Evolutionary conservation across 257 asterid species (phyloP), one percentile per base, ranked within the genome.

Genomic region (Nicotiana benthamiana): DNA sequence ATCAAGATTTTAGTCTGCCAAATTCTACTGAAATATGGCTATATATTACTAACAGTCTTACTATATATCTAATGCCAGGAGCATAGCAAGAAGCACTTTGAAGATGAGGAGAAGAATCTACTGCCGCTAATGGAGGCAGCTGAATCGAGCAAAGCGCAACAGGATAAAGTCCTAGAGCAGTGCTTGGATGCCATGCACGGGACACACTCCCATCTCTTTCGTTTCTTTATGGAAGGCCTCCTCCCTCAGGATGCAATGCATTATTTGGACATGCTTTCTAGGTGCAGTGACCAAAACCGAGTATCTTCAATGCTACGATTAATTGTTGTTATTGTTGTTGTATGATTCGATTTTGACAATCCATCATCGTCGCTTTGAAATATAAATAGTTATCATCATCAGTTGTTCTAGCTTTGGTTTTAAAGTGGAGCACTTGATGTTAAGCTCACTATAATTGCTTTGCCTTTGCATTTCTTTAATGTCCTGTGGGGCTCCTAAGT

Each of bases 121-220:
- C 74, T 96, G 86, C 97, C 99, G 1, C 75, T 94, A 28, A 90
- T 96, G 97, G 98, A 96, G 88, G 99, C 99, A 43, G 82, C 95
- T 4, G 98, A 96, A 75, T 18, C 93, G 77, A 89, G 87, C 51
- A 93, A 89, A 86, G 81, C 85, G 32, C 97, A 96, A 83, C 96
- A 90, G 82, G 92, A 81, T 83, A 91, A 83, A 82, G 89, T 92
- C 48, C 27, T 96, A 86, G 92, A 93, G 61, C 97, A 94, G 72
- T 87, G 95, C 7, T 11, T 94, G 91, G 97, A 94, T 6, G 91
- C 87, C 48, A 96, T 96, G 98, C 91, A 89, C 0, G 98, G 92
- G 83, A 96, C 99, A 0, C 99, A 96, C 84, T 86, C 97, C 0
- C 89, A 86, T 86, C 86, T 90, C 82, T 94, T 92, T 75, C 92